Evolutionary conservation across 2,329 filamentous ascomycete species (phyloP), one percentile per base, ranked within the genome.

Genomic region (Ophiocordyceps robertsii): DNA sequence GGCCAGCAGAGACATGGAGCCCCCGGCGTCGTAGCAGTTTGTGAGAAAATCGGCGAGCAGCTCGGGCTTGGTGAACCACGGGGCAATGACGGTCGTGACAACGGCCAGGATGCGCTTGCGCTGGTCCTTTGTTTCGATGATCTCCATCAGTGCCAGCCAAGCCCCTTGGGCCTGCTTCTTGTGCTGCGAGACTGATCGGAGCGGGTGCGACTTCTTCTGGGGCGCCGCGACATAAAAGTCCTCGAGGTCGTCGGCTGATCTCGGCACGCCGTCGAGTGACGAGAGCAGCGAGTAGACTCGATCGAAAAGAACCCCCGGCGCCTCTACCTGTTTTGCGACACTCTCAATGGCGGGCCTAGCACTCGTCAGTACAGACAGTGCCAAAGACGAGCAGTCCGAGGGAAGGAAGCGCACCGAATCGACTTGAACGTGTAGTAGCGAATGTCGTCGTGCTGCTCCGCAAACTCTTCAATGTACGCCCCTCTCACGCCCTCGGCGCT

Each of bases 41-140:
- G 88, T 95, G 43, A 98, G 67, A 61, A 96, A 98, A 65, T 98
- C 92, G 72, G 95, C 88, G 30, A 98, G 73, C 35, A 94, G 72
- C 56, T 96, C 90, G 2, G 88, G 83, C 47, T 87, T 84, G 39
- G 71, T 74, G 62, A 96, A 95, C 84, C 87, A 94, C 1, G 90
- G 89, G 21, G 84, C 83, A 51, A 95, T 86, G 30, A 79, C 79
- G 36, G 76, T 75, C 2, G 85, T 80, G 64, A 93, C 82, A 47
- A 83, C 73, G 46, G 77, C 73, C 39, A 98, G 70, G 3, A 95
- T 72, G 39, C 70, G 68, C 59, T 96, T 96, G 41, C 84, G 80
- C 57, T 94, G 83, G 14, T 82, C 74, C 48, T 80, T 78, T 39
- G 71, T 75, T 40, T 88, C 70, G 4, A 73, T 69, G 43, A 80